Conservation (phyloP, 78 protist genomes). For the Isochrysis galbana region DNA sequence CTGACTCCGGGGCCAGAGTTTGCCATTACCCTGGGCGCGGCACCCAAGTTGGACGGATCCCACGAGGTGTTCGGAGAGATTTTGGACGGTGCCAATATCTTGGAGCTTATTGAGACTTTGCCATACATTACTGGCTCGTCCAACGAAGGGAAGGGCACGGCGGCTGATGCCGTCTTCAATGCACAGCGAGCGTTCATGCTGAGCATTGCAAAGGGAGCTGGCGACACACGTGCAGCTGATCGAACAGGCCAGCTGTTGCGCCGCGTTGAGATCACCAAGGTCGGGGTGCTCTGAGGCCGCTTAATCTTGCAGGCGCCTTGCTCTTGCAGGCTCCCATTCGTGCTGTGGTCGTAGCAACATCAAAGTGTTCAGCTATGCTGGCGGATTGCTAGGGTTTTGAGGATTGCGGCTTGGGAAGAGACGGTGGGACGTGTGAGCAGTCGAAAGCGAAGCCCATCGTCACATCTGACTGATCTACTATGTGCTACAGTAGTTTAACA, state of each 20-base stretch:
- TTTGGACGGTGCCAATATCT: not conserved
- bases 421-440: not conserved
- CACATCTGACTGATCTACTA: too few species aligned
- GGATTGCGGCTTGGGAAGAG: not conserved
- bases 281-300: not conserved
- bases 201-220: not conserved
- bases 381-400: not conserved
- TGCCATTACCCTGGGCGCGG: not conserved
- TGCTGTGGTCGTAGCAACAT: too few species aligned
- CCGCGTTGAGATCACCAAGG: not conserved
- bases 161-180: not conserved
- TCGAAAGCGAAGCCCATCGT: too few species aligned
- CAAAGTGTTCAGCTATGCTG: not conserved
- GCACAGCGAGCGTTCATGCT: not conserved
- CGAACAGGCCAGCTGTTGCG: conserved; percentile 1
- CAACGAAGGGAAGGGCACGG: not conserved
- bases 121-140: not conserved
- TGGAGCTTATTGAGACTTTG: not conserved
- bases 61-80: not conserved
- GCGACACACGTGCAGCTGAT: conserved; percentile 1
- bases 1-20: not conserved
- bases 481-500: too few species aligned
- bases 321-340: too few species aligned
- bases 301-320: too few species aligned
- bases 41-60: not conserved